Conservation (phyloP, 225 moss, liverwort and hornwort species). For the Pseudoscleropodium purum region DNA sequence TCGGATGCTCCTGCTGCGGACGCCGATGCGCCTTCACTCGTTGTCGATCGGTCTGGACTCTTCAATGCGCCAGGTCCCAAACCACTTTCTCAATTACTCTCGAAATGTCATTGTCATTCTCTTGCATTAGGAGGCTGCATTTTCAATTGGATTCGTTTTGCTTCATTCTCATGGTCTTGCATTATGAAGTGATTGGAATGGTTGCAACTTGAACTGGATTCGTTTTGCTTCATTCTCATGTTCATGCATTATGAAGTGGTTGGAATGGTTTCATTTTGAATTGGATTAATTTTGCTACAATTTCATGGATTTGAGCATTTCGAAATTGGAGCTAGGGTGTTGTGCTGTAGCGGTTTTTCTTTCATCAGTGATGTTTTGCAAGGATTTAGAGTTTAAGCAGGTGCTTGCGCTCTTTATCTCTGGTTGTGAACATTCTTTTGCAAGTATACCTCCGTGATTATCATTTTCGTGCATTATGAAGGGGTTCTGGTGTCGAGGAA, state of each 20-base stretch:
- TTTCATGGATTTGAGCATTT: neutral
- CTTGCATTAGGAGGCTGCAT: neutral
- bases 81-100: neutral
- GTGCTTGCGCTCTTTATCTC: neutral
- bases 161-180: neutral
- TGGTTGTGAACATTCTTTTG: neutral
- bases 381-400: neutral
- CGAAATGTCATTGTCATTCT: neutral
- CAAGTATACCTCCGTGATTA: neutral
- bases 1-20: neutral
- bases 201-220: neutral
- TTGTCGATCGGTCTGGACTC: slow-evolving; percentile 34
- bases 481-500: neutral
- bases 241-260: neutral
- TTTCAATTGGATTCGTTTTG: neutral
- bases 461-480: neutral
- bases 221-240: neutral
- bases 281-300: neutral
- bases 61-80: slow-evolving; percentile 27
- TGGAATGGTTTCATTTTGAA: neutral
- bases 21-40: slow-evolving; percentile 8
- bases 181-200: neutral
- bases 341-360: neutral
- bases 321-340: neutral
- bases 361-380: neutral